Evolutionary conservation across 2,329 filamentous ascomycete species (phyloP).

Genomic region (Aureobasidium subglaciale): DNA sequence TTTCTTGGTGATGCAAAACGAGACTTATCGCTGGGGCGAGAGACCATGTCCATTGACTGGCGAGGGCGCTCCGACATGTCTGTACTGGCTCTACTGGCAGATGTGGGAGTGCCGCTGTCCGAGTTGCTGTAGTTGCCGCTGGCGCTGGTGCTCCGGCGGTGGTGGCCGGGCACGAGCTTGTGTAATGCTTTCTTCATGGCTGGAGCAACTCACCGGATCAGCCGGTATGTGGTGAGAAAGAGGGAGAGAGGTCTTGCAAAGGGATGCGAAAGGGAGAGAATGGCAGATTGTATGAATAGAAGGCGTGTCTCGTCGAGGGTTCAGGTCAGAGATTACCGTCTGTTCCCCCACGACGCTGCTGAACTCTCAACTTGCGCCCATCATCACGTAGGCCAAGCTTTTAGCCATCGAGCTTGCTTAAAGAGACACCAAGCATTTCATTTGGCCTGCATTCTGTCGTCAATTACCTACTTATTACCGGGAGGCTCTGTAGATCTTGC

Average conservation of each 20-base stretch:
- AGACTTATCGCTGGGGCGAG: background rate
- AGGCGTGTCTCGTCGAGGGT: background rate
- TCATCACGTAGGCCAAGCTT: background rate
- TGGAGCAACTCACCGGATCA: background rate
- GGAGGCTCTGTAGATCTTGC: background rate
- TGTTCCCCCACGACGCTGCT: background rate
- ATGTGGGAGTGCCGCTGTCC: constrained; percentile 13
- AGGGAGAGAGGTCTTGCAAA: background rate
- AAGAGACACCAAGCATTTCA: background rate
- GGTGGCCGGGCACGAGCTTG: constrained; percentile 13
- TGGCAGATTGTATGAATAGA: background rate
- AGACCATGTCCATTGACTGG: background rate
- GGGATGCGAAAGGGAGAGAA: background rate
- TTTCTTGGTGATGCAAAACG: constrained; percentile 3
- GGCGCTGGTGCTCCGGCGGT: constrained; percentile 13
- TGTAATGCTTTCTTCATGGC: constrained; percentile 15
- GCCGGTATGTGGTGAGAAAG: background rate
- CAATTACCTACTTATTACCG: background rate
- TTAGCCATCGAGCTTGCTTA: background rate
- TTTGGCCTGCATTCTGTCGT: background rate
- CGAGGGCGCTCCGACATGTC: background rate
- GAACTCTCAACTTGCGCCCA: background rate
- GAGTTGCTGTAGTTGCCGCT: constrained; percentile 2
- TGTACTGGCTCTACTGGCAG: constrained; percentile 6
- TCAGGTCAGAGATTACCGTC: constrained; percentile 8